phyloP scores from a whole-genome alignment of 306 rosid species.

The Cucumis sativus region DNA sequence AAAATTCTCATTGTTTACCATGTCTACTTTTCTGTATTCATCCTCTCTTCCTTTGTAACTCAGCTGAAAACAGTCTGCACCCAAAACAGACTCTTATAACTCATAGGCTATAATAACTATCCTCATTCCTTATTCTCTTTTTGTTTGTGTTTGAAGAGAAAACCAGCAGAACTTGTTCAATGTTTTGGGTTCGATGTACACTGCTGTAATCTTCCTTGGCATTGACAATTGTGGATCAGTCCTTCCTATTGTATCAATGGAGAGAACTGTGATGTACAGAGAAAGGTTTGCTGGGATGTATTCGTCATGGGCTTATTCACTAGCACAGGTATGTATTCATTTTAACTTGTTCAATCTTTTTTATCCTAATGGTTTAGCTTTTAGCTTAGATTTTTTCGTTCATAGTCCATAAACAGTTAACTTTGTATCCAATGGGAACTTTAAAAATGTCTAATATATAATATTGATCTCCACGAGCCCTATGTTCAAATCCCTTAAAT shows the following conservation, averaged over 20 bases:
- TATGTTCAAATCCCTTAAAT: too few relatives aligned
- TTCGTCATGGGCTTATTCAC: conserved; percentile 35
- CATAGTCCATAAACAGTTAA: too few relatives aligned
- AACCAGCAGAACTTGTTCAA: conserved; percentile 35
- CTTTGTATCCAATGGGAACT: too few relatives aligned
- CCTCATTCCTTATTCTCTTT: neutral
- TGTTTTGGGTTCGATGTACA: conserved; percentile 30
- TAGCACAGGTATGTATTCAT: conserved; percentile 27
- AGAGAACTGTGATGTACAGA: conserved; percentile 29
- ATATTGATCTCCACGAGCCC: too few relatives aligned
- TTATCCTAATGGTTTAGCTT: neutral
- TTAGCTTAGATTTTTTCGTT: neutral
- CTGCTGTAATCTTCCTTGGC: conserved; percentile 28
- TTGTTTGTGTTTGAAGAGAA: conserved; percentile 13
- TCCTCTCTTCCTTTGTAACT: too few relatives aligned
- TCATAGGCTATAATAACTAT: too few relatives aligned
- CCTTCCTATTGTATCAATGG: conserved; percentile 14
- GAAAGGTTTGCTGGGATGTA: conserved; percentile 45
- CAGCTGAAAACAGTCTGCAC: too few relatives aligned
- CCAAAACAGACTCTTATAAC: too few relatives aligned
- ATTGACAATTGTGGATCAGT: conserved; percentile 29
- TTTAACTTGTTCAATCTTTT: neutral
- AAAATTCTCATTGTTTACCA: too few relatives aligned
- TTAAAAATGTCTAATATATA: too few relatives aligned
- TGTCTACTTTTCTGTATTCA: too few relatives aligned